A percentile compares a stretch with the other conserved stretches of the same genome.
phyloP scores from a whole-genome alignment of 179 eudicot species.

The Vitellaria paradoxa region DNA sequence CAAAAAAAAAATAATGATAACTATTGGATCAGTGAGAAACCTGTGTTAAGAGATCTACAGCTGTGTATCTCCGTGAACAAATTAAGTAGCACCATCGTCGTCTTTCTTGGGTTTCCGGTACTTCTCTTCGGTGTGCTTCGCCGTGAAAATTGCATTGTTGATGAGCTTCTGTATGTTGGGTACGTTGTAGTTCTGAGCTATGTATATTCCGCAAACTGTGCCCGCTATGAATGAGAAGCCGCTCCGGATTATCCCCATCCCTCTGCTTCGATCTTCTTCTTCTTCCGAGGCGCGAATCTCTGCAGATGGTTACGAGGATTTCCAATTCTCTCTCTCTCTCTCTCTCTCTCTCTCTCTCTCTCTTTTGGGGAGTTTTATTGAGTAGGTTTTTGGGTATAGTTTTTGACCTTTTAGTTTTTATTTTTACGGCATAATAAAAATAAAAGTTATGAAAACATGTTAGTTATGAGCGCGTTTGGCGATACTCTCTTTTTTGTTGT shows the following conservation, averaged over 20 bases:
- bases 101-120: slow-evolving; percentile 65
- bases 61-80: not conserved
- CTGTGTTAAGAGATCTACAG: not conserved
- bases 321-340: too few species aligned
- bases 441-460: too few species aligned
- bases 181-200: slow-evolving; percentile 81
- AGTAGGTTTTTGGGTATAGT: not conserved
- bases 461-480: too few species aligned
- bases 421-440: too few species aligned
- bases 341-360: too few species aligned
- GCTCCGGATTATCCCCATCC: slow-evolving; percentile 59
- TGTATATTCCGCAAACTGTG: slow-evolving; percentile 52
- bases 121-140: slow-evolving; percentile 56
- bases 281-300: not conserved
- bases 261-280: slow-evolving; percentile 3
- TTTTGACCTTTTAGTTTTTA: too few species aligned
- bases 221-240: slow-evolving; percentile 60
- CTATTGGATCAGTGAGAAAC: not conserved
- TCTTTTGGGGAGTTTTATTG: not conserved
- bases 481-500: too few species aligned
- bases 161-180: slow-evolving; percentile 64
- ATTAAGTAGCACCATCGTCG: slow-evolving; percentile 27
- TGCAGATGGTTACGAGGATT: not conserved
- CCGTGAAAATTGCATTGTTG: slow-evolving; percentile 38
- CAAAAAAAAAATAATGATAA: not conserved